Conservation (phyloP, 129 eudicot species). For the Apium graveolens region DNA sequence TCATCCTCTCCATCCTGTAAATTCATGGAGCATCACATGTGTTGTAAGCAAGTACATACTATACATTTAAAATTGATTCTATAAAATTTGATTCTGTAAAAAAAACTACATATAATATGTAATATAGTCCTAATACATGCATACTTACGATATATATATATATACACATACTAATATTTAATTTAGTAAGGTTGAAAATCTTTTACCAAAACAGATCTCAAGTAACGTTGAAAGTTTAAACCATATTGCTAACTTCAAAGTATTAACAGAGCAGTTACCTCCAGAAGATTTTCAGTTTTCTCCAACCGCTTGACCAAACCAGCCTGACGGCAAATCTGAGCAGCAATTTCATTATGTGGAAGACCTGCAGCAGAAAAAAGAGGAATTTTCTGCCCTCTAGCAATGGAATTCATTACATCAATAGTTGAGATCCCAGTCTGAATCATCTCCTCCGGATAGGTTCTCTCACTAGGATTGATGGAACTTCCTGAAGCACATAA, state of each 20-base stretch:
- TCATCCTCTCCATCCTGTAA: slow-evolving; percentile 69
- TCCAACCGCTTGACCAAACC: slow-evolving; percentile 97
- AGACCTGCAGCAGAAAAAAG: slow-evolving; percentile 99
- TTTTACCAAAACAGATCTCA: neutral
- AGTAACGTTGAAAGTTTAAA: too few species aligned
- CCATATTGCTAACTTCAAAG: neutral
- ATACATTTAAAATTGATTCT: neutral
- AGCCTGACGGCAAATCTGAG: slow-evolving; percentile 99
- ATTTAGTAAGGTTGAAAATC: neutral
- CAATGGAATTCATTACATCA: slow-evolving; percentile 99
- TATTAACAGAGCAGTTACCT: slow-evolving; percentile 35
- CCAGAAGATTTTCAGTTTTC: slow-evolving; percentile 71
- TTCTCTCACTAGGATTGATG: slow-evolving; percentile 96
- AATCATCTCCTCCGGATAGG: slow-evolving; percentile 98
- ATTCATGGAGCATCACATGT: neutral
- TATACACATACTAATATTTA: neutral
- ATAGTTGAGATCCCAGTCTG: slow-evolving; percentile 97
- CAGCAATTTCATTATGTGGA: slow-evolving; percentile 99
- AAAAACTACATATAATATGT: neutral
- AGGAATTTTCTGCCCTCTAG: slow-evolving; percentile 99
- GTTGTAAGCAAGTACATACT: neutral
- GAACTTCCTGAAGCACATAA: slow-evolving; percentile 40
- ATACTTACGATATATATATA: neutral
- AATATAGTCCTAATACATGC: neutral
- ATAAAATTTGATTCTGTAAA: too few species aligned